These are phyloP conservation scores for Nemania diffusa DNA, from an alignment of 2,329 filamentous ascomycete species.

Conservation along the genomic window DNA sequence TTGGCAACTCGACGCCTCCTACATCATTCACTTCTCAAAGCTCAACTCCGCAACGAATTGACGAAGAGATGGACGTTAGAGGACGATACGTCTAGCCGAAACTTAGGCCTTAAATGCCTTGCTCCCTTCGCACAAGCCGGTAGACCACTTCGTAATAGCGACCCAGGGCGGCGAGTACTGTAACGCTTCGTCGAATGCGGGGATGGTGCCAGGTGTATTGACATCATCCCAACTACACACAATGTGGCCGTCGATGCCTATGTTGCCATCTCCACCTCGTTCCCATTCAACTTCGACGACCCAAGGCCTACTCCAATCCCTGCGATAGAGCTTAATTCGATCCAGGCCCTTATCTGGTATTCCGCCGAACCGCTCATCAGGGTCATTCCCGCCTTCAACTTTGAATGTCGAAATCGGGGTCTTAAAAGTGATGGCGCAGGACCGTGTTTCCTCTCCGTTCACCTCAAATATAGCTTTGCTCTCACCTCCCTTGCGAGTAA, in stretches of 20 bases:
- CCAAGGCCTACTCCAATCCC: constrained; percentile 82
- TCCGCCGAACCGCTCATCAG: constrained; percentile 72
- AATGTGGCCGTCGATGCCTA: constrained; percentile 69
- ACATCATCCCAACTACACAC: constrained; percentile 90
- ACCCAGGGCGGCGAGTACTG: constrained; percentile 84
- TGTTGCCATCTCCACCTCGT: constrained; percentile 48
- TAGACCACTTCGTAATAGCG: constrained; percentile 76
- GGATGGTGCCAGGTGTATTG: constrained; percentile 76
- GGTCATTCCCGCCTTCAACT: constrained; percentile 68
- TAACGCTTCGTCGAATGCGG: constrained; percentile 82
- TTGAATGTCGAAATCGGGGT: constrained; percentile 71
- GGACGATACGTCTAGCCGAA: background rate
- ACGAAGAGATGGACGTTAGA: background rate
- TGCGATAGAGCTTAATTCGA: constrained; percentile 82
- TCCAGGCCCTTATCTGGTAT: constrained; percentile 71
- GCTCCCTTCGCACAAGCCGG: constrained; percentile 84
- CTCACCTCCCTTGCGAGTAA: constrained; percentile 53
- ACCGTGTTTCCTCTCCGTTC: constrained; percentile 78
- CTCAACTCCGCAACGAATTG: background rate
- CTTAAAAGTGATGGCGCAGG: constrained; percentile 79
- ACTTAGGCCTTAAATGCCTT: constrained; percentile 66
- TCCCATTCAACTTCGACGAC: constrained; percentile 77
- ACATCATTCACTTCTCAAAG: background rate
- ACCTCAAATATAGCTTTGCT: constrained; percentile 72
- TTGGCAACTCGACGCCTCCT: constrained; percentile 8